Evolutionary conservation across 805 yeast species (phyloP), one percentile per base, ranked within the genome.

Genomic region (Candida nanaspora): DNA sequence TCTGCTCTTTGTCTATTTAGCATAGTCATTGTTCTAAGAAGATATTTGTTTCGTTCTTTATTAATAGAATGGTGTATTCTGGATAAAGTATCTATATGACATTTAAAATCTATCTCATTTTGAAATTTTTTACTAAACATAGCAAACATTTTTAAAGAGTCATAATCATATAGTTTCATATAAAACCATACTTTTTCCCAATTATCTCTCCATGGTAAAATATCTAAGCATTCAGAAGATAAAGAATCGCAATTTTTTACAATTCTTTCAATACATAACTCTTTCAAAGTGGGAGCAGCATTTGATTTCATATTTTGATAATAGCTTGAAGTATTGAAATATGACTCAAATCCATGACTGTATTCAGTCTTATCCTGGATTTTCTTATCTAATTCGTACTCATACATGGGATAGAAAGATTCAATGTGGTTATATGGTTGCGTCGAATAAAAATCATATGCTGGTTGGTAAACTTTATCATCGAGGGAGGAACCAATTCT

Each of bases 1-100:
- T 65, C 69, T n/a, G 64, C 47, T 25, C 70, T 42, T 42, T 63
- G 68, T 28, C n/a, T n/a, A n/a, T n/a, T n/a, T n/a, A n/a, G n/a
- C n/a, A n/a, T n/a, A n/a, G n/a, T n/a, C n/a, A n/a, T n/a, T n/a
- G n/a, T n/a, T n/a, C n/a, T n/a, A n/a, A n/a, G n/a, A n/a, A n/a
- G n/a, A n/a, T n/a, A n/a, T n/a, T n/a, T n/a, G n/a, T n/a, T n/a
- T n/a, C n/a, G n/a, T n/a, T n/a, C n/a, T n/a, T n/a, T n/a, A n/a
- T n/a, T n/a, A n/a, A n/a, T n/a, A n/a, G n/a, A n/a, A n/a, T n/a
- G n/a, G n/a, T n/a, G n/a, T n/a, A n/a, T n/a, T n/a, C n/a, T n/a
- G n/a, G n/a, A n/a, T n/a, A n/a, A n/a, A n/a, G n/a, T n/a, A 11
- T 16, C 14, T 10, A 23, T 11, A 33, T 37, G 44, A 22, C 36